Evolutionary conservation across 2,329 filamentous ascomycete species (phyloP), one percentile per base, ranked within the genome.

Genomic region (Microascus cirrosus): DNA sequence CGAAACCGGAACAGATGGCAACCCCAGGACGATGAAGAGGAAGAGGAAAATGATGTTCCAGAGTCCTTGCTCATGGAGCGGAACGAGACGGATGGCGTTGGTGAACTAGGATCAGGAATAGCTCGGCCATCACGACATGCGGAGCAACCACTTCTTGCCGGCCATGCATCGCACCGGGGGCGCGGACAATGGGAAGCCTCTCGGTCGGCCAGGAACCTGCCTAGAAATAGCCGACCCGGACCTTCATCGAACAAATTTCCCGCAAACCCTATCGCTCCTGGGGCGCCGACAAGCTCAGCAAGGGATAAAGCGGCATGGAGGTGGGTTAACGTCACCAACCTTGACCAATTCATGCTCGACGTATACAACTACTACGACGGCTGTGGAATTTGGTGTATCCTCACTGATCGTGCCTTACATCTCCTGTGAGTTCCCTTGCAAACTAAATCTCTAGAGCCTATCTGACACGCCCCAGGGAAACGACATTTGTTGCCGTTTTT

Each of bases 281-380:
- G 70, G 11, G 71, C 68, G 56, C 73, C 74, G 22, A 28, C 51
- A 34, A 25, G 36, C n/a, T 58, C 52, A n/a, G 36, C 39, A 13
- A 84, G 84, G 69, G 87, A 93, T 67, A 87, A 86, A 69, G 91
- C 92, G 3, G 83, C 95, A 75, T 96, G 90, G 86, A 82, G 89
- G 71, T 96, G 92, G 89, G 89, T 89, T 58, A 96, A 96, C 66
- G 89, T 94, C 59, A 84, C 89, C 42, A 94, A 95, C 66, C 76
- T 96, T 57, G 92, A 96, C 70, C 86, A 84, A 65, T 96, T 96
- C 68, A 84, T 96, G 67, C 81, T 83, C 58, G 87, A 83, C 61
- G 89, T 95, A 3, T 96, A 96, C 68, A 80, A 87, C 62, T 96
- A 96, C 71, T 96, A 89, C 66, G 77, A 87, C 56, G 87, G 87